A percentile compares a stretch with the other conserved stretches of the same genome.
Conservation (phyloP, 371 early-diverging fungal genomes). For the Rhizopus microsporus region DNA sequence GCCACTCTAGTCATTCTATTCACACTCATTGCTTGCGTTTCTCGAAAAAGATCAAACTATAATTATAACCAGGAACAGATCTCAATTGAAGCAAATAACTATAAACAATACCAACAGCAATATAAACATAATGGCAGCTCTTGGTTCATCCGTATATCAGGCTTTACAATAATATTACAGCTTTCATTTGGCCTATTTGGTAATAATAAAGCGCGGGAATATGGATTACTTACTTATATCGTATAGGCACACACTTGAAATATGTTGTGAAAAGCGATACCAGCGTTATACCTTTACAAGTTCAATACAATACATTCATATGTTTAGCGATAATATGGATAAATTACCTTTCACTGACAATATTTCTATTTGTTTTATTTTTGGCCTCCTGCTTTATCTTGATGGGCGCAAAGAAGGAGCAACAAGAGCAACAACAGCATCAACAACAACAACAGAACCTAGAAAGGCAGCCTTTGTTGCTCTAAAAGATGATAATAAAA, state of each 20-base stretch:
- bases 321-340: conserved; percentile 27
- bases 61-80: conserved; percentile 2
- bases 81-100: conserved; percentile 1
- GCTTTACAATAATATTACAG: conserved; percentile 15
- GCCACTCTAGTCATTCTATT: conserved; percentile 15
- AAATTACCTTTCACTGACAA: conserved; percentile 21
- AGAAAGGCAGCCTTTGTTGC: conserved; percentile 5
- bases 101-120: conserved; percentile 5
- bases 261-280: conserved; percentile 16
- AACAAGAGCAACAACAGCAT: not conserved
- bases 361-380: conserved; percentile 20
- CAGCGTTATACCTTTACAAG: conserved; percentile 13
- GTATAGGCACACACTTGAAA: conserved; percentile 24
- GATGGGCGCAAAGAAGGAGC: conserved; percentile 16
- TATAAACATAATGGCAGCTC: conserved; percentile 11
- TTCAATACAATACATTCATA: conserved; percentile 15
- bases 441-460: conserved; percentile 1
- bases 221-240: not conserved
- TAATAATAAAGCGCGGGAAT: conserved; percentile 2
- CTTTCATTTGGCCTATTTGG: conserved; percentile 23
- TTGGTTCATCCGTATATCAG: conserved; percentile 20
- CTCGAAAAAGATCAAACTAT: conserved; percentile 1
- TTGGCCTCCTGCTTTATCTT: conserved; percentile 29
- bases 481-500: not conserved
- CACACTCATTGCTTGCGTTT: conserved; percentile 16